Evolutionary conservation across 148 eudicot genomes (phyloP), one percentile per base, ranked within the genome.

Genomic region (Rhododendron williamsianum): DNA sequence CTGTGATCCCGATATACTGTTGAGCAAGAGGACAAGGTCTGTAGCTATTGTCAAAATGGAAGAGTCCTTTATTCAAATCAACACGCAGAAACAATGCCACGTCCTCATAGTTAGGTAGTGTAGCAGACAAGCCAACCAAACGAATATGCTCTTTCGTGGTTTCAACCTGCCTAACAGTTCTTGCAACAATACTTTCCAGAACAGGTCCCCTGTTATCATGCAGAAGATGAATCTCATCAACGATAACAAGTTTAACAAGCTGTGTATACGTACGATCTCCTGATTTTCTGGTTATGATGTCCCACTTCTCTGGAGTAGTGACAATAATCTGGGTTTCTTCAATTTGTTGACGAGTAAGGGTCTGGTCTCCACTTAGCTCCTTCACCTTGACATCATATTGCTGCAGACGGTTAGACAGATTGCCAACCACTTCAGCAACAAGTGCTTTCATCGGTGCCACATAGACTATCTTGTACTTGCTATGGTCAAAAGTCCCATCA

Each of bases 301-400:
- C 95, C 95, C 95, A 91, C 86, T 92, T 91, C 83, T 93, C 95
- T 10, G 93, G 95, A 65, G 95, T 93, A n/a, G 95, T 91, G 67
- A 93, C 95, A 84, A 93, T 92, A 63, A 93, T 92, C 89, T 93
- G 95, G 46, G 95, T 92, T 89, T 93, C 93, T 43, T 92, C 93
- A 48, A 93, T 91, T 82, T 93, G 95, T 81, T 93, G 93, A 83
- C 84, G 74, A 30, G 93, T 91, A 69, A 93, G 89, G 25, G 93
- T 78, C 84, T 90, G 95, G 84, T 93, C 95, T 81, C 95, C 95
- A 87, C 95, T 93, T 86, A 93, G 87, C 89, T 93, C 95, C 88
- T 91, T 93, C 87, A 93, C 95, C 81, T 83, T 91, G 76, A 92
- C 92, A 48, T 89, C 90, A 74, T 93, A 93, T 77, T 89, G 88